Evolutionary conservation across 139 green algal species (phyloP).

Genomic region (Helicosporidium sp.): DNA sequence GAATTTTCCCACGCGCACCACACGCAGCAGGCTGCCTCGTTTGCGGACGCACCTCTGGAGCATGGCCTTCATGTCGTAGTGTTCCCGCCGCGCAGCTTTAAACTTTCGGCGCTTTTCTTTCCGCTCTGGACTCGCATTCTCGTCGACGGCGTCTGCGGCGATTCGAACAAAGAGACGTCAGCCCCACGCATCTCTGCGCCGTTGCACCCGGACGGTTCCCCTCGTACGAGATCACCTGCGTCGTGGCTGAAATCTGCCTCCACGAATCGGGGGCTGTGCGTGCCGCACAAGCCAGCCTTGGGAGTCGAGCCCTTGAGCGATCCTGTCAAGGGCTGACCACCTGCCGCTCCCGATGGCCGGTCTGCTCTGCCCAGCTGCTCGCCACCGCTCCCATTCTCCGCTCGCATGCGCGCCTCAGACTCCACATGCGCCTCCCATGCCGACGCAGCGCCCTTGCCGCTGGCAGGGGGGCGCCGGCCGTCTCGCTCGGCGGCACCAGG

Average conservation of each 20-base stretch:
- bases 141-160: not conserved
- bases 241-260: conserved; percentile 6
- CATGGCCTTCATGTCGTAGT: conserved; percentile 18
- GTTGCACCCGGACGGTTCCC: not conserved
- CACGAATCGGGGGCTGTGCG: conserved; percentile 6
- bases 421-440: not conserved
- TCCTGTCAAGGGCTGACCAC: too few relatives aligned
- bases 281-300: not conserved
- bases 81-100: conserved; percentile 13
- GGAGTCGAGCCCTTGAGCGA: not conserved
- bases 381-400: too few relatives aligned
- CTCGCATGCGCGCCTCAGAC: not conserved
- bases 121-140: conserved; percentile 4
- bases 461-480: not conserved
- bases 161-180: not conserved
- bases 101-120: conserved; percentile 18
- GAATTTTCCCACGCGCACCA: not conserved
- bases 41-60: conserved; percentile 3
- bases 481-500: not conserved
- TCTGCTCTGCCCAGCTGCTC: too few relatives aligned
- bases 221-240: not conserved
- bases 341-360: too few relatives aligned
- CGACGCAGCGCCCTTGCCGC: not conserved
- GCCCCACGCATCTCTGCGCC: not conserved
- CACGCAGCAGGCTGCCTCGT: not conserved